Evolutionary conservation across 805 yeast species (phyloP), one percentile per base, ranked within the genome.

Genomic region (Ogataea salicorniae): DNA sequence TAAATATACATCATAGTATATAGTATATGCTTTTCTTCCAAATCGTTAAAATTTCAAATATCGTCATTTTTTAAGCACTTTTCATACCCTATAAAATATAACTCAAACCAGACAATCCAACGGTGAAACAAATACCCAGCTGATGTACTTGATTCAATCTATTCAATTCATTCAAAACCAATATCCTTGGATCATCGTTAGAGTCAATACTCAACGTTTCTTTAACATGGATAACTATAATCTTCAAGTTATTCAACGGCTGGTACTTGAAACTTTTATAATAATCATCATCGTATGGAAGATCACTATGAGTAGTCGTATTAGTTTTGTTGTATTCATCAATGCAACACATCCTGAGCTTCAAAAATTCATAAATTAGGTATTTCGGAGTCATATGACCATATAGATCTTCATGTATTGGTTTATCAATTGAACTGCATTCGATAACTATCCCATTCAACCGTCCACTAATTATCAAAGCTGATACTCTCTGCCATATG

Each of bases 301-400:
- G 18, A 17, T 17, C 22, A 11, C 26, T 9, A 13, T 26, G n/a
- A 34, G 18, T 34, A 6, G 34, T 16, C 23, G 23, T 31, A 11
- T 20, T 26, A 8, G 7, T 16, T 22, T 18, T 11, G 9, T 22
- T 23, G 26, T 20, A 26, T 36, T 37, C 18, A 50, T 55, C 58
- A 14, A 58, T 45, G 37, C 69, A 60, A 15, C 48, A 29, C 42
- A 51, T 53, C 16, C 61, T 51, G 15, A 75, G 55, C 3, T 29
- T 46, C 4, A 51, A 46, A 15, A 91, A 67, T 58, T 88, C 96
- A 6, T 67, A 59, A 13, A 86, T 72, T 29, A 90, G 63, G 54
- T 76, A 75, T 2, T 63, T 56, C 4, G 97, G 95, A 13, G 85
- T 82, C 65, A 90, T 60, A 66, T 90, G 97, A 2, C 97, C 97